These are phyloP conservation scores for Diplodia corticola DNA, from an alignment of 2,329 filamentous ascomycete genomes.

Conservation along the genomic window DNA sequence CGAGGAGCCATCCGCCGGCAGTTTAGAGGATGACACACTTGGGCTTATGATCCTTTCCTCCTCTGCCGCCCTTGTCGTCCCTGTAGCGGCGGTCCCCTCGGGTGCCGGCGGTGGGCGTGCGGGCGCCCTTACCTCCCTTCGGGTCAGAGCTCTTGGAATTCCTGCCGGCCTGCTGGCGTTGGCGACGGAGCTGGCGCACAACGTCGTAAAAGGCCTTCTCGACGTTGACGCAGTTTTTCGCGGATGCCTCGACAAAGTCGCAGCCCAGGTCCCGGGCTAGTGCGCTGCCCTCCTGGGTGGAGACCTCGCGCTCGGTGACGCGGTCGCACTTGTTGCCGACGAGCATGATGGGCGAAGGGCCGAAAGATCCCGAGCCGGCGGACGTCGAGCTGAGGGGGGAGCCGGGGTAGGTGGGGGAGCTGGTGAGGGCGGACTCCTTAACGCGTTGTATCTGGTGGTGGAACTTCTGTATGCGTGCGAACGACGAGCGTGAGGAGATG, in stretches of 20 bases:
- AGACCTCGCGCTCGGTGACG: constrained; percentile 93
- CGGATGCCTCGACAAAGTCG: constrained; percentile 95
- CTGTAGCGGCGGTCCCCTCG: constrained; percentile 18
- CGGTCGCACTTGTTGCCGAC: constrained; percentile 98
- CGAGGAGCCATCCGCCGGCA: constrained; percentile 7
- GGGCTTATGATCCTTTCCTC: constrained; percentile 22
- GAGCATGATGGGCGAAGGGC: constrained; percentile 90
- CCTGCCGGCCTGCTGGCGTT: constrained; percentile 57
- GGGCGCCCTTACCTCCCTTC: constrained; percentile 17
- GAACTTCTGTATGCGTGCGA: constrained; percentile 91
- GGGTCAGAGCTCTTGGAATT: constrained; percentile 23
- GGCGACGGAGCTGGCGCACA: constrained; percentile 82
- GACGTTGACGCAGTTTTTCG: constrained; percentile 97
- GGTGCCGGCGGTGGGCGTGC: constrained; percentile 6
- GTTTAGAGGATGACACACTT: constrained; percentile 23
- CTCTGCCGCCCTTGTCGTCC: constrained; percentile 22
- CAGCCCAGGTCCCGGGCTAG: constrained; percentile 89
- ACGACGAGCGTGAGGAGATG: constrained; percentile 95
- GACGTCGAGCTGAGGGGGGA: constrained; percentile 66
- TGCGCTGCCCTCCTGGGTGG: constrained; percentile 91
- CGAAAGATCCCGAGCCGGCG: constrained; percentile 53
- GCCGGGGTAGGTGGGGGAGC: constrained; percentile 74
- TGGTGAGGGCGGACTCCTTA: constrained; percentile 78
- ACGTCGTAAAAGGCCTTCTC: constrained; percentile 99
- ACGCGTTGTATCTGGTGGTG: constrained; percentile 96